phyloP scores from a whole-genome alignment of 371 early-diverging fungal species.

The Nematocida sp. region DNA sequence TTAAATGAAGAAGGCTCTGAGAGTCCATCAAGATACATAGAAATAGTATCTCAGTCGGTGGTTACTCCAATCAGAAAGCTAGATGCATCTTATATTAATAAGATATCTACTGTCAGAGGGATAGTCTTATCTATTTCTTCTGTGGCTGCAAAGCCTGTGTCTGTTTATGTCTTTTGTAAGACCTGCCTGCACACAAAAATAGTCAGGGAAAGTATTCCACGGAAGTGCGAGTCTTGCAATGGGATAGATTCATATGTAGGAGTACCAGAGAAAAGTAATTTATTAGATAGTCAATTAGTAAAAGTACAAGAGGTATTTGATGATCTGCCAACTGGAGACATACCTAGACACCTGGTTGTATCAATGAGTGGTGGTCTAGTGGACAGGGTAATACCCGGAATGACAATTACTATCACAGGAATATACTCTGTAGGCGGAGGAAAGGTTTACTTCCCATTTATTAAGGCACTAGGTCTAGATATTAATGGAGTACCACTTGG shows the following conservation, averaged over 20 bases:
- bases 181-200: conserved; percentile 59
- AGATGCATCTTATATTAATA: conserved; percentile 77
- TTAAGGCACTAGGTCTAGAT: conserved; percentile 66
- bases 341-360: conserved; percentile 85
- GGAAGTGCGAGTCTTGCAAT: conserved; percentile 62
- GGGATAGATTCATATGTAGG: conserved; percentile 82
- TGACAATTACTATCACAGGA: conserved; percentile 82
- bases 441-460: conserved; percentile 52
- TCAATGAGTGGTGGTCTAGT: conserved; percentile 78
- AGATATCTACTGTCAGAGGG: conserved; percentile 84
- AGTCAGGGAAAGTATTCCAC: conserved; percentile 69
- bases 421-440: conserved; percentile 76
- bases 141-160: conserved; percentile 58
- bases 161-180: conserved; percentile 60
- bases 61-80: conserved; percentile 56
- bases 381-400: conserved; percentile 84
- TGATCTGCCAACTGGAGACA: conserved; percentile 92
- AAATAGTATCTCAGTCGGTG: conserved; percentile 38
- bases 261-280: conserved; percentile 82
- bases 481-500: neutral
- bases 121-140: conserved; percentile 88
- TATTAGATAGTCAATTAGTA: conserved; percentile 89
- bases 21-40: conserved; percentile 25
- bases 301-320: conserved; percentile 94
- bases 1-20: neutral